Evolutionary conservation across 2,329 filamentous ascomycete genomes (phyloP), one percentile per base, ranked within the genome.

Genomic region (Penicillium palitans): DNA sequence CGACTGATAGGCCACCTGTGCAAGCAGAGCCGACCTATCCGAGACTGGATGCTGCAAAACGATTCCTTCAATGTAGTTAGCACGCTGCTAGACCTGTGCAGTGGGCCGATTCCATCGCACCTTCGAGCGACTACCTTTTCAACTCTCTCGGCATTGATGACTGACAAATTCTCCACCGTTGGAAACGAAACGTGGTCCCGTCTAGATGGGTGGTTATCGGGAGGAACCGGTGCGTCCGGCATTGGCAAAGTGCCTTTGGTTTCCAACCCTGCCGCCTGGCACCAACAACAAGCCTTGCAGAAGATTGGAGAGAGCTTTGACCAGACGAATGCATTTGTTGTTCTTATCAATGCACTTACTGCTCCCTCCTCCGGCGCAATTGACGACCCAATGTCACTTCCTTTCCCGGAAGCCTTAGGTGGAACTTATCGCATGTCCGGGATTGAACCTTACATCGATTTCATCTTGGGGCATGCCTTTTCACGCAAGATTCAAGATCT

Each of bases 371-470:
- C 66, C 8, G 74, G 77, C 59, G 58, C 68, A 19, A 58, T 64
- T 40, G 81, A 83, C 0, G 79, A 93, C 9, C 88, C 89, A 62
- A 90, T 98, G 70, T 82, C 81, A 1, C 79, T 99, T 4, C 89
- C 93, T 0, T 99, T 97, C 69, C 91, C 93, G 0, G 93, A 97
- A 73, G 87, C 84, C 41, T 81, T 99, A 9, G 93, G 93, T 5
- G 86, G 87, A 17, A 83, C 86, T 12, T 90, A 88, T 67, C 87
- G 95, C 53, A 87, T 87, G 76, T 87, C 92, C 15, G 95, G 96
- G 2, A 91, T 99, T 60, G 93, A 96, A 60, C 87, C 90, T 2
- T 99, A 97, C 68, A 83, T 98, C 57, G 96, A 99, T 75, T 97
- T 95, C 72, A 87, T 92, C 21, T 78, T 98, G 62, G 91, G 91